Conservation (phyloP, 306 rosid species). For the Dalbergia oliveri region DNA sequence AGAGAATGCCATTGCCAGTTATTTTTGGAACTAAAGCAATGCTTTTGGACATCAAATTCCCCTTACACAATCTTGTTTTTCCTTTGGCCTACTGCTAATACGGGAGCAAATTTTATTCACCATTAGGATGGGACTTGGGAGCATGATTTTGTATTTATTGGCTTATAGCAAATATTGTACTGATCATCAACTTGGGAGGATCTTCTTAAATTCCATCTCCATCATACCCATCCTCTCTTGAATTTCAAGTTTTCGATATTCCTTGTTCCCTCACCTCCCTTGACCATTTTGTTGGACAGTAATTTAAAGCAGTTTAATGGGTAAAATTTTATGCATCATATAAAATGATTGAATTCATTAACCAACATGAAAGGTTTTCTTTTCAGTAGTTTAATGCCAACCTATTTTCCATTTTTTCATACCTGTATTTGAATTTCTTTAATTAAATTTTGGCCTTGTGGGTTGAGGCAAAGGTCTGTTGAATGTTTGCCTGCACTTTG, state of each 20-base stretch:
- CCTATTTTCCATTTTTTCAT: not conserved
- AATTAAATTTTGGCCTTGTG: slow-evolving; percentile 5
- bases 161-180: not conserved
- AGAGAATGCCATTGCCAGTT: too few relatives aligned
- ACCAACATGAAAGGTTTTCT: slow-evolving; percentile 25
- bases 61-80: too few relatives aligned
- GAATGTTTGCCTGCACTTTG: not conserved
- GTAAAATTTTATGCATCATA: not conserved
- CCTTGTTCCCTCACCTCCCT: not conserved
- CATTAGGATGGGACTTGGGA: not conserved
- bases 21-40: too few relatives aligned
- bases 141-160: not conserved
- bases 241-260: not conserved
- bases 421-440: not conserved
- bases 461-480: slow-evolving; percentile 27
- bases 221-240: not conserved
- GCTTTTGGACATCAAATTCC: too few relatives aligned
- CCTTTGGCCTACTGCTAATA: too few relatives aligned
- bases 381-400: not conserved
- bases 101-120: too few relatives aligned
- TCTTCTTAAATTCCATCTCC: not conserved
- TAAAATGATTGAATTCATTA: slow-evolving; percentile 10
- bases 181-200: not conserved
- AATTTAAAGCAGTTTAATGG: not conserved
- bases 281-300: not conserved